phyloP scores from a whole-genome alignment of 2,329 filamentous ascomycete species.

The Exophiala sideris region DNA sequence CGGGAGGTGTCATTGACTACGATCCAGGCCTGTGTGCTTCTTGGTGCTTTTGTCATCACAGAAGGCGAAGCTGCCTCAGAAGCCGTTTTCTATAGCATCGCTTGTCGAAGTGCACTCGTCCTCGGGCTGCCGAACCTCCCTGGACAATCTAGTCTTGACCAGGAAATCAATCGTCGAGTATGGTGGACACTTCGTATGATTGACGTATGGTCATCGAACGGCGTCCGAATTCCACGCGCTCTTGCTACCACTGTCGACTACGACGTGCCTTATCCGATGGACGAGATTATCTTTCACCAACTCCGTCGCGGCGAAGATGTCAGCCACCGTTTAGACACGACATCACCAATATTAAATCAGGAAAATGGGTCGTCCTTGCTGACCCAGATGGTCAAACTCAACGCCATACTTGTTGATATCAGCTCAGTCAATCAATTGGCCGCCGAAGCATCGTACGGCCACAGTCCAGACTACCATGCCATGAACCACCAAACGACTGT shows the following conservation, averaged over 20 bases:
- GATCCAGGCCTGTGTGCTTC: constrained; percentile 41
- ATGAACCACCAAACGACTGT: constrained; percentile 24
- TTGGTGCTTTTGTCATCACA: constrained; percentile 38
- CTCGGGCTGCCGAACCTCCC: constrained; percentile 35
- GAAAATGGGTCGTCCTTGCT: constrained; percentile 13
- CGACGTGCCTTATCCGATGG: constrained; percentile 36
- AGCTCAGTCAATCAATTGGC: constrained; percentile 39
- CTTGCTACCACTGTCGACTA: constrained; percentile 28
- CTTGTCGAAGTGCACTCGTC: constrained; percentile 37
- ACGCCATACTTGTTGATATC: constrained; percentile 40
- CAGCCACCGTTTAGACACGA: neutral
- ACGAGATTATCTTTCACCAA: constrained; percentile 36
- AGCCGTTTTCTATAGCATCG: constrained; percentile 39
- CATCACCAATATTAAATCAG: constrained; percentile 10
- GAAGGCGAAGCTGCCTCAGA: constrained; percentile 33
- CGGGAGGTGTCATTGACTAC: constrained; percentile 38
- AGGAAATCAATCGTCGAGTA: constrained; percentile 37
- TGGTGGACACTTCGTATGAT: constrained; percentile 45
- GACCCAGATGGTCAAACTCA: constrained; percentile 39
- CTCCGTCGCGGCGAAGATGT: constrained; percentile 4
- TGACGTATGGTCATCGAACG: constrained; percentile 40
- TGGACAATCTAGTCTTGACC: constrained; percentile 31
- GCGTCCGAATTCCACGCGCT: constrained; percentile 35
- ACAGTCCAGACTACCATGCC: neutral
- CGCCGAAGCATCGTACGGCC: constrained; percentile 16